phyloP scores from a whole-genome alignment of 139 green algal species.

The Coelastrella sp. region DNA sequence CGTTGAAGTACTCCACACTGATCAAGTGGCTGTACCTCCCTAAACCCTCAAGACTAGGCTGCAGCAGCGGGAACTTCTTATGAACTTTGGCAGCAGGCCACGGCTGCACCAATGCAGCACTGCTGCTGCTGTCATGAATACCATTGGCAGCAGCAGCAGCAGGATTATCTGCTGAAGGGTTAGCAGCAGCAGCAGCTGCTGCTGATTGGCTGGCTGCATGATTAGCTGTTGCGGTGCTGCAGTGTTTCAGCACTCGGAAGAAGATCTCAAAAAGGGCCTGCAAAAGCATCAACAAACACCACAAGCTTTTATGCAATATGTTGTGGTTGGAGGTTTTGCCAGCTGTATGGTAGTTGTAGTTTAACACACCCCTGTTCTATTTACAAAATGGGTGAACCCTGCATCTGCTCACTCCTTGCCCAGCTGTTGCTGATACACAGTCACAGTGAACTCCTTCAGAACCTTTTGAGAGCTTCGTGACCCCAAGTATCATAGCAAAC shows the following conservation, averaged over 20 bases:
- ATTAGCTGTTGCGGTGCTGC: conserved; percentile 51
- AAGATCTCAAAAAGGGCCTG: conserved; percentile 84
- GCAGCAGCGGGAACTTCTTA: conserved; percentile 80
- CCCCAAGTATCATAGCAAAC: too few species aligned
- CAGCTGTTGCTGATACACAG: too few species aligned
- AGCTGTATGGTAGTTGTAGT: too few species aligned
- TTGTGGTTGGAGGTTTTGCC: not conserved
- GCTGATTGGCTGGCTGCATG: conserved; percentile 22
- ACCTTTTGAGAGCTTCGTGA: too few species aligned
- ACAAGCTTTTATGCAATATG: not conserved
- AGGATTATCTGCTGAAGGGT: not conserved
- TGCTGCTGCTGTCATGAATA: conserved; percentile 21
- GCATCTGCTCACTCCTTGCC: too few species aligned
- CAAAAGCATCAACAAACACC: not conserved
- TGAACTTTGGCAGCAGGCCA: conserved; percentile 47
- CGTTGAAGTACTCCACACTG: conserved; percentile 86
- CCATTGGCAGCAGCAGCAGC: not conserved
- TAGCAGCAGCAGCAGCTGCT: not conserved
- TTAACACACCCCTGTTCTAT: too few species aligned
- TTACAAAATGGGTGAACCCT: too few species aligned
- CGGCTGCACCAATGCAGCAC: conserved; percentile 16
- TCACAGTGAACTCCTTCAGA: too few species aligned
- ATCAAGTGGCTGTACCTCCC: conserved; percentile 82
- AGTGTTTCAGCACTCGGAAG: conserved; percentile 84
- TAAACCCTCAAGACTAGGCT: conserved; percentile 74